A percentile compares a stretch with the other conserved stretches of the same genome.
Conservation (phyloP, 176 grass and related monocot species). For the Dendrocalamus sinicus region DNA sequence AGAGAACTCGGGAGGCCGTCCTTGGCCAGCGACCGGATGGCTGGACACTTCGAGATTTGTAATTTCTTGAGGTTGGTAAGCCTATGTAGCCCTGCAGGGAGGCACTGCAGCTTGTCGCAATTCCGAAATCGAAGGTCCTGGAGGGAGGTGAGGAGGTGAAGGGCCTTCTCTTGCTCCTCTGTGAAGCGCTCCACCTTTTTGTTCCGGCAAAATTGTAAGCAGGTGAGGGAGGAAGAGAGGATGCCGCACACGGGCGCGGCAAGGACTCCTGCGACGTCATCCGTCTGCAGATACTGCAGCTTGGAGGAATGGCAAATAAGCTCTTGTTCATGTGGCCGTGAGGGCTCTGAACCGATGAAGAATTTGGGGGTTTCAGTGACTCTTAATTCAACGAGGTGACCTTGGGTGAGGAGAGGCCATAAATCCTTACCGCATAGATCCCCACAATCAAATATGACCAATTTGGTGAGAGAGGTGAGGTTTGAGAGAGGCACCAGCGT, state of each 20-base stretch:
- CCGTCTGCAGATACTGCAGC: rapidly evolving
- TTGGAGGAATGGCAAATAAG: not conserved
- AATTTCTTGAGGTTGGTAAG: not conserved
- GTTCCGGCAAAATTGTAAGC: rapidly evolving
- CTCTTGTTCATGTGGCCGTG: not conserved
- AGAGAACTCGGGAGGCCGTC: not conserved
- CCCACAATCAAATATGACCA: rapidly evolving
- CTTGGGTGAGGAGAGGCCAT: not conserved
- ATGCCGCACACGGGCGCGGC: not conserved
- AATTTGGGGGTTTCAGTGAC: not conserved
- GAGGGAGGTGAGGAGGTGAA: not conserved
- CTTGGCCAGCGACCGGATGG: not conserved
- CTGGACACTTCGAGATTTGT: rapidly evolving
- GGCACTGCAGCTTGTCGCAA: too few relatives aligned
- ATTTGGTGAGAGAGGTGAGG: not conserved
- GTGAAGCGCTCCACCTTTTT: conserved; percentile 1
- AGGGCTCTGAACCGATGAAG: not conserved
- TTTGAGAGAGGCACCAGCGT: not conserved
- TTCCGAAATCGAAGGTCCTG: not conserved
- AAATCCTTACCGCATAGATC: not conserved
- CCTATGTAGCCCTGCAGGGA: too few relatives aligned
- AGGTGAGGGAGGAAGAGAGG: conserved; percentile 15
- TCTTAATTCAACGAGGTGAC: rapidly evolving
- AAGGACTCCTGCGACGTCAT: not conserved
- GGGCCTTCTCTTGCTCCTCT: not conserved